Percentiles rank a stretch among this genome's conserved stretches.
phyloP scores from a whole-genome alignment of 2,329 filamentous ascomycete species.

The Orbilia brochopaga region DNA sequence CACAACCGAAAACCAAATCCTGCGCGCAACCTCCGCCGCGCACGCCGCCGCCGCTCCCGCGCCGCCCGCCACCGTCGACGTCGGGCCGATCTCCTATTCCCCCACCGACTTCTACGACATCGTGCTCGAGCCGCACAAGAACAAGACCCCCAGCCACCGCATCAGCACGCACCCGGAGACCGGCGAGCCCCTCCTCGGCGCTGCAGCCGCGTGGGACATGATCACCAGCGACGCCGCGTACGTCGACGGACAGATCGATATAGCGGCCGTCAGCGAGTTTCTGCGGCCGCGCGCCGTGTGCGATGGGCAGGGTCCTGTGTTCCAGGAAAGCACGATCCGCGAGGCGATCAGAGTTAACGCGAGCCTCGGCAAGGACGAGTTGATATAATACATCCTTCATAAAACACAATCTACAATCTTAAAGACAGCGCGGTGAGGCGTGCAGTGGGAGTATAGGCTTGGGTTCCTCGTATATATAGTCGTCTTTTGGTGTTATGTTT shows the following conservation, averaged over 20 bases:
- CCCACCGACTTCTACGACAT: constrained; percentile 75
- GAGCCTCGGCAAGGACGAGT: constrained; percentile 76
- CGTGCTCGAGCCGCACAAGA: constrained; percentile 67
- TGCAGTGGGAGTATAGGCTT: no score
- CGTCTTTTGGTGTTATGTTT: no score
- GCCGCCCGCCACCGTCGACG: constrained; percentile 62
- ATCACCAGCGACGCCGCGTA: constrained; percentile 82
- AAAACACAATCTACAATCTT: no score
- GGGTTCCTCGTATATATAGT: no score
- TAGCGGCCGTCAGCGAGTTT: constrained; percentile 78
- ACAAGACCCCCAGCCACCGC: constrained; percentile 71
- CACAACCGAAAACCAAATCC: constrained; percentile 88
- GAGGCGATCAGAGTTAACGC: constrained; percentile 79
- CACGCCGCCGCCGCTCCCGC: constrained; percentile 60
- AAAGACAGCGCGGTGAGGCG: no score
- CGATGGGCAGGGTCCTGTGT: constrained; percentile 86
- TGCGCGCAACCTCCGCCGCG: constrained; percentile 74
- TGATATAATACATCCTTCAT: constrained; percentile 62
- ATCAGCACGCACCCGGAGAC: constrained; percentile 68
- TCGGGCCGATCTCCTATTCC: constrained; percentile 73
- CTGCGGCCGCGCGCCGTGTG: constrained; percentile 78
- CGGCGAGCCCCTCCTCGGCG: constrained; percentile 73
- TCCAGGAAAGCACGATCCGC: constrained; percentile 76
- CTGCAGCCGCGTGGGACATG: constrained; percentile 84
- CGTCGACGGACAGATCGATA: constrained; percentile 77